Conservation (phyloP, 139 green algal species). For the Marvania coccoides region DNA sequence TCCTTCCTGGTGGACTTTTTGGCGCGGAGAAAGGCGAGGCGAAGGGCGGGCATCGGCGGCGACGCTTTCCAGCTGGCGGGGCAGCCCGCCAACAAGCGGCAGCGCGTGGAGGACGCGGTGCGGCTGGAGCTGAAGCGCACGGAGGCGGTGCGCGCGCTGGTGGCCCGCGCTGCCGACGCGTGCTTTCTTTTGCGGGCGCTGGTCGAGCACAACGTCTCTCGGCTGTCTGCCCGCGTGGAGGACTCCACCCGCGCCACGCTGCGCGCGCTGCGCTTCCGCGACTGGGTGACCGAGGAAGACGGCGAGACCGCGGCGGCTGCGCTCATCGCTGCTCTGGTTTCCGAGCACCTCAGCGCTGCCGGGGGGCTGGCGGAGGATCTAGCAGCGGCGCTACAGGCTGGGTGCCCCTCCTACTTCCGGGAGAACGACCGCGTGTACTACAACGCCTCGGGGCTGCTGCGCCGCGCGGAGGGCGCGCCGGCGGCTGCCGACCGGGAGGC, state of each 20-base stretch:
- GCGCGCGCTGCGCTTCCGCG: conserved; percentile 26
- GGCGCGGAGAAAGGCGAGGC: neutral
- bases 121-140: conserved; percentile 56
- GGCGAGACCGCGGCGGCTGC: conserved; percentile 45
- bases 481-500: conserved; percentile 38
- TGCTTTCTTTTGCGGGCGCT: conserved; percentile 46
- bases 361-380: conserved; percentile 42
- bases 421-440: conserved; percentile 72
- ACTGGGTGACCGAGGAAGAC: conserved; percentile 45
- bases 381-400: conserved; percentile 42
- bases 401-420: conserved; percentile 69
- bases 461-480: conserved; percentile 38
- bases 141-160: conserved; percentile 35
- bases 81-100: conserved; percentile 48
- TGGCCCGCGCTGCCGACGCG: conserved; percentile 46
- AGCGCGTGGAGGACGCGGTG: conserved; percentile 55
- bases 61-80: neutral
- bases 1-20: conserved; percentile 45
- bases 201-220: conserved; percentile 27
- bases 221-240: conserved; percentile 48
- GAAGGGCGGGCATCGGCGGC: conserved; percentile 7
- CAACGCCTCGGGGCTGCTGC: conserved; percentile 42
- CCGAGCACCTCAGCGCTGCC: conserved; percentile 40
- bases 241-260: conserved; percentile 10
- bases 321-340: conserved; percentile 65